Base-by-base conservation (phyloP, 495 filamentous ascomycete genomes). In the Annulohypoxylon bovei region DNA sequence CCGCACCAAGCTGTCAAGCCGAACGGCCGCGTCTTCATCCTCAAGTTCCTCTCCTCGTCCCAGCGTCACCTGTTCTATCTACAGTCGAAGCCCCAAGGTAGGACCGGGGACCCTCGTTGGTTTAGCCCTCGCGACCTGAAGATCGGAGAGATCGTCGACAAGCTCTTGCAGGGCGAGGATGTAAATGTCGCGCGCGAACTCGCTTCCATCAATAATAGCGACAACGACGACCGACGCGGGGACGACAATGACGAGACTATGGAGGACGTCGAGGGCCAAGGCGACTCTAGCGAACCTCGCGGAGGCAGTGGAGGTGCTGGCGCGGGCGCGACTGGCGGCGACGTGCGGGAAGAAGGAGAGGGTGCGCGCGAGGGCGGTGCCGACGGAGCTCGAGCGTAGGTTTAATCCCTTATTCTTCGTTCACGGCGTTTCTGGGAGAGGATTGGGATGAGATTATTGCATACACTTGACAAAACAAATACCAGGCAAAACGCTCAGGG, bases 331-430 rank as follows among this genome's bases (percentile, higher is more conserved):
- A 95, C 94, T 0, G 95, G 94, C 9, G 94, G 93, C 35, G 93
- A 98, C 79, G 83, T 97, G 59, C 86, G 95, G 75, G 90, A 95
- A 74, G 95, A 98, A 76, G 96, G 96, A 62, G 89, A 92, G 79
- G 89, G 88, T 65, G 88, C 93, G 27, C 84, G 95, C 79, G 93
- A 97, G 75, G 95, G 94, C 57, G 96, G 96, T 75, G 94, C 92
- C 62, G 95, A 98, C 81, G 95, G 96, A 68, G 96, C 92, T 81
- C 87, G 94, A 97, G 94, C 95, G 95, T 99, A 98, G 95, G 95
- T 98, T 81, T 42, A 42, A 83, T 83, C 78, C 82, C 81, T 82
- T 75, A 72, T 74, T 71, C 55, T 73, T 80, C 72, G 68, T 67
- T 68, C 68, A 58, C 47, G 55, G 78, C 76, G 71, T 72, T 72